These are phyloP conservation scores for Debaryomyces subglobosus DNA, from an alignment of 1,139 yeast genomes.

Conservation along the genomic window DNA sequence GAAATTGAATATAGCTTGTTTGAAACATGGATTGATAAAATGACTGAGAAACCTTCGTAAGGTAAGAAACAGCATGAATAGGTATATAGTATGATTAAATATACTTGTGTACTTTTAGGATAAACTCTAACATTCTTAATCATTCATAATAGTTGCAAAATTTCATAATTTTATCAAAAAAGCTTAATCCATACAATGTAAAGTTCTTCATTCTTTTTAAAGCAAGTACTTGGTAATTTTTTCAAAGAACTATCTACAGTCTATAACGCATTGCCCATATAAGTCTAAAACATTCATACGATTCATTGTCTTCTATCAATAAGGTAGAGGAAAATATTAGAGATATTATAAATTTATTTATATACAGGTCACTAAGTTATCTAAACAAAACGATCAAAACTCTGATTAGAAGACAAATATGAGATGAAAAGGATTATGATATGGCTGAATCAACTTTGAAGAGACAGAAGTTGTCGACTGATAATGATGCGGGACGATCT, in stretches of 20 bases:
- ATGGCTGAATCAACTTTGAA: conserved; percentile 13
- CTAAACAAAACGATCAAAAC: neutral
- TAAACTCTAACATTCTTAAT: neutral
- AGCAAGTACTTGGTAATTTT: neutral
- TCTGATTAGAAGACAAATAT: neutral
- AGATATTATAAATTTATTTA: neutral
- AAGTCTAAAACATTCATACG: too few relatives aligned
- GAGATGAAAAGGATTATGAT: neutral
- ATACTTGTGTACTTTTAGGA: neutral
- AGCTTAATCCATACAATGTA: neutral
- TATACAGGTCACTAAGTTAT: neutral
- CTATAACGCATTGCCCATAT: too few relatives aligned
- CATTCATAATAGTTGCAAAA: neutral
- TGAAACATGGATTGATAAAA: conserved; percentile 48
- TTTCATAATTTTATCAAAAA: neutral
- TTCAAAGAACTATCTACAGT: neutral
- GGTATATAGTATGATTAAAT: neutral
- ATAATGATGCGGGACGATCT: neutral
- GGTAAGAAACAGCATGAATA: neutral
- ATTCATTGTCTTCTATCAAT: too few relatives aligned
- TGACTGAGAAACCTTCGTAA: conserved; percentile 21
- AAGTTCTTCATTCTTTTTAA: too few relatives aligned
- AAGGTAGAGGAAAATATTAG: too few relatives aligned
- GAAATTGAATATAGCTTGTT: conserved; percentile 49
- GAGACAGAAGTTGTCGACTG: conserved; percentile 4